Base-by-base conservation (phyloP, 2,329 filamentous ascomycete genomes). In the Thielaviopsis populi region DNA sequence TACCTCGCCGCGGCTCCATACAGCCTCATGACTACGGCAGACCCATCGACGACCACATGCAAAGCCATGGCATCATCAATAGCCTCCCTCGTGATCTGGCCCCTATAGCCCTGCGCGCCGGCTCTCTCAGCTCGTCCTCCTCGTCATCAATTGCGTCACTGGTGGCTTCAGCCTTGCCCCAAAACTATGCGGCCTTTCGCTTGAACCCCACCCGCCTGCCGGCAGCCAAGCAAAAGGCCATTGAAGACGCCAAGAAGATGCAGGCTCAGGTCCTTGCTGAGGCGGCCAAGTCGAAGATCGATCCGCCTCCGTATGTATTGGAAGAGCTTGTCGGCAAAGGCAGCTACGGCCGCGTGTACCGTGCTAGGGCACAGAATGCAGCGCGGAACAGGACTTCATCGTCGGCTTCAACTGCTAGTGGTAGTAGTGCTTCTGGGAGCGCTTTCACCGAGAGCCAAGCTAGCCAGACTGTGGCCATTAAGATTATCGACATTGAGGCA, bases 401-500 rank as follows among this genome's bases (percentile, higher is more conserved):
- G 4, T 37, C 6, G 50, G n/a, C 19, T 33, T 40, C n/a, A 3
- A 33, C 22, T 8, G 13, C 41, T 4, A 37, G 5, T 37, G 8
- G 3, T 37, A 37, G 10, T 8, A 37, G 33, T 37, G 33, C 33
- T 37, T 37, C 33, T 4, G 33, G 33, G 33, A 37, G 5, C 33
- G 17, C n/a, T 33, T n/a, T 7, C 10, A 15, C 27, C n/a, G 53
- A 56, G 7, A 56, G 7, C 53, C 53, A 73, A 56, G 77, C 75
- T 2, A 75, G 76, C 48, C 46, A 80, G 67, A 74, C 88, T 24
- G 86, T 90, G 27, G 87, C 87, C 19, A 81, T 91, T 71, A 91
- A 94, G 74, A 91, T 91, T 69, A 89, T 91, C 70, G 87, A 91
- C 71, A 88, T 92, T 58, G 89, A 94, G 70, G 86, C 88, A 70